Base-by-base conservation (phyloP, 352 stramenopile genomes). In the Peronospora belbahrii region DNA sequence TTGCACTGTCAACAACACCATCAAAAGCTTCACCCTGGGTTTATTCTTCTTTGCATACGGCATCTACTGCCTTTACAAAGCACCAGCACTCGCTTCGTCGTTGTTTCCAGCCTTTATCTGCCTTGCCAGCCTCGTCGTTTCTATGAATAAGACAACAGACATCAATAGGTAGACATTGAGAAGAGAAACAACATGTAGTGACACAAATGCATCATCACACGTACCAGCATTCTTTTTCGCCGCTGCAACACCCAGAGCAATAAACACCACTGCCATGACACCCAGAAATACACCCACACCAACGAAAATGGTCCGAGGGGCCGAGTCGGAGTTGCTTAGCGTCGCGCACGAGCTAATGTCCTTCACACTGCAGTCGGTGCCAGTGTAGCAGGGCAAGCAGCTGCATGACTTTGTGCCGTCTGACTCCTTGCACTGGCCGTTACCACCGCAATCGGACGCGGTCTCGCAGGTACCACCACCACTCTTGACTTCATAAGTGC, bases 351-450 rank as follows among this genome's bases (percentile, higher is more conserved):
- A 69, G 14, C 51, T 67, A 35, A 77, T 80, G 52, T 89, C 79
- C 49, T 83, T 81, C 13, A 93, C 67, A 20, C 72, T 86, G 65
- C 81, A 93, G 38, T 83, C 65, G 4, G 54, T 67, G n/a, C 81
- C 81, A 9, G 71, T 86, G 66, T 84, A 93, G 53, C 81, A 93
- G 0, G 74, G 66, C 38, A 86, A 43, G 37, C 81, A 93, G 42
- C 46, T 74, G 68, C 81, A 93, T 30, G 68, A 62, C 47, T 71
- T 86, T 7, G 65, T 72, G 38, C 78, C 81, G 27, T 84, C 71
- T 4, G 67, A 60, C 5, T 62, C 59, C 17, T 83, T 59, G 42
- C 81, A 93, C 40, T 93, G 78, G 18, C 81, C 81, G 33, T 93
- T 83, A 27, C 63, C 52, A 10, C 76, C 77, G 51, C 81, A 93